A percentile compares a stretch with the other conserved stretches of the same genome.
phyloP scores from a whole-genome alignment of 768 basidiomycete species.

The Psilocybe sp. region DNA sequence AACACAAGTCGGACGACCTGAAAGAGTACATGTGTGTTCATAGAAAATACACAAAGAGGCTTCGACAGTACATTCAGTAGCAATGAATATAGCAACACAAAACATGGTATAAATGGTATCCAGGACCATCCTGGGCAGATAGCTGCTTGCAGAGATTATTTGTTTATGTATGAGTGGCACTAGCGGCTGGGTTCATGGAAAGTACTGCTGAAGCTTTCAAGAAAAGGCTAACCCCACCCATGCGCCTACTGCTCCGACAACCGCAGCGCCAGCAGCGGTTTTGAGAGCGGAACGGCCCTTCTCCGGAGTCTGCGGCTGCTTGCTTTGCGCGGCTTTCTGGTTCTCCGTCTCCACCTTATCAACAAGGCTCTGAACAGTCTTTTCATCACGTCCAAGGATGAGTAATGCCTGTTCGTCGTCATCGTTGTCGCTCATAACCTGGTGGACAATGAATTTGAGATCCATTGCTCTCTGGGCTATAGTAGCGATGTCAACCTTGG shows the following conservation, averaged over 20 bases:
- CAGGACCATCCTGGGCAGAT: too few relatives aligned
- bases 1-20: too few relatives aligned
- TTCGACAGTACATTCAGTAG: too few relatives aligned
- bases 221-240: conserved; percentile 58
- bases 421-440: conserved; percentile 35
- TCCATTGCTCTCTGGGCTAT: conserved; percentile 39
- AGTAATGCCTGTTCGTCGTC: conserved; percentile 42
- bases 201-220: conserved; percentile 10
- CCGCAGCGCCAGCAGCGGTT: conserved; percentile 53
- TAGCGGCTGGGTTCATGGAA: neutral
- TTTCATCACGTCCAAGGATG: conserved; percentile 50
- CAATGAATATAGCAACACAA: too few relatives aligned
- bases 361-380: conserved; percentile 39
- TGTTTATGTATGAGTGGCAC: too few relatives aligned
- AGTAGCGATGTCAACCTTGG: conserved; percentile 38
- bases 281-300: conserved; percentile 22
- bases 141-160: too few relatives aligned
- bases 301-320: conserved; percentile 1
- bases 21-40: too few relatives aligned
- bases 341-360: conserved; percentile 30
- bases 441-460: conserved; percentile 41
- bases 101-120: too few relatives aligned
- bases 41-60: too few relatives aligned
- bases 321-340: conserved; percentile 16
- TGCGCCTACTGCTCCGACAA: conserved; percentile 59